A percentile compares a stretch with the other conserved stretches of the same genome.
phyloP scores from a whole-genome alignment of 768 basidiomycete genomes.

The Pisolithus marmoratus region DNA sequence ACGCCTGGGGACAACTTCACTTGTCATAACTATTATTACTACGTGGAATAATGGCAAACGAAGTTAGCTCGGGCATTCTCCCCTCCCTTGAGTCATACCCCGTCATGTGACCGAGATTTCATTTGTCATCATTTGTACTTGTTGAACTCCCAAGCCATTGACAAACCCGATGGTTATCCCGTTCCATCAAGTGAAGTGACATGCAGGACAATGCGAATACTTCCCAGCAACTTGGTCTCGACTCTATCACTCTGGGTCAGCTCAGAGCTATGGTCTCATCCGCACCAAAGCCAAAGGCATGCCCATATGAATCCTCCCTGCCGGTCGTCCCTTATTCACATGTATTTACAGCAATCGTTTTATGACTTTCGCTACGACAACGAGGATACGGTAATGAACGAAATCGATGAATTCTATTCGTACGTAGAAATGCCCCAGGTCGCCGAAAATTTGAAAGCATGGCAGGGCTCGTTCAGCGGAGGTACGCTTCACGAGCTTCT shows the following conservation, averaged over 20 bases:
- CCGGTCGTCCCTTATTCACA: slow-evolving; percentile 14
- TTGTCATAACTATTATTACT: too few species aligned
- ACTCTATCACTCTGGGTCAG: slow-evolving; percentile 79
- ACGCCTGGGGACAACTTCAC: too few species aligned
- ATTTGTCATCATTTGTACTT: slow-evolving; percentile 16
- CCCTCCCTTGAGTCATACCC: slow-evolving; percentile 3
- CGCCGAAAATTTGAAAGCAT: slow-evolving; percentile 79
- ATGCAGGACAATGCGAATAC: slow-evolving; percentile 25
- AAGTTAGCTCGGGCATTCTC: slow-evolving; percentile 3
- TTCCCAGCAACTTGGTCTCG: slow-evolving; percentile 42
- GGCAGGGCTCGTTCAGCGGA: slow-evolving; percentile 76
- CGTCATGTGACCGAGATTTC: neutral
- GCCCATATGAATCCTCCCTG: slow-evolving; percentile 13
- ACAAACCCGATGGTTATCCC: slow-evolving; percentile 11
- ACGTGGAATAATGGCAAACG: slow-evolving; percentile 1
- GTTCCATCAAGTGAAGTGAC: slow-evolving; percentile 21
- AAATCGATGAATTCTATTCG: slow-evolving; percentile 97
- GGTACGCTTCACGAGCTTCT: slow-evolving; percentile 39
- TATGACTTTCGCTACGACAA: slow-evolving; percentile 96
- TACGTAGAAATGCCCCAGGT: slow-evolving; percentile 94
- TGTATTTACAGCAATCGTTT: slow-evolving; percentile 59
- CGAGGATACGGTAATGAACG: slow-evolving; percentile 92
- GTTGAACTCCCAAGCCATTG: slow-evolving; percentile 22
- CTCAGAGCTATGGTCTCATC: slow-evolving; percentile 67
- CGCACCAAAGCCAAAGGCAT: slow-evolving; percentile 71